phyloP scores from a whole-genome alignment of 176 grass and related monocot genomes.

The Zoysia pacifica region DNA sequence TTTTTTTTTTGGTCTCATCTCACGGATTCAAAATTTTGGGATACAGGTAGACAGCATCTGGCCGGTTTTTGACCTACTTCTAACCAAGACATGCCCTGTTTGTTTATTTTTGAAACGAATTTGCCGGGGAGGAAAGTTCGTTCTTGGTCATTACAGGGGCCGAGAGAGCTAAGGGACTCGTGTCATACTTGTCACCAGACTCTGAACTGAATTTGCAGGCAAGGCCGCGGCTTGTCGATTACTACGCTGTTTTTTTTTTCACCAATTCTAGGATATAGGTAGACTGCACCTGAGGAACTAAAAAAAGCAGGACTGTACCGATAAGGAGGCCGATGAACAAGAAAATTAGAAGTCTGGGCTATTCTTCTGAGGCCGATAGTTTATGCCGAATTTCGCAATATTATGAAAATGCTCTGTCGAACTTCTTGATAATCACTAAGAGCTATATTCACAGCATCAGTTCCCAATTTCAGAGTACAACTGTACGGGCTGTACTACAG shows the following conservation, averaged over 20 bases:
- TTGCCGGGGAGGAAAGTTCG: background rate
- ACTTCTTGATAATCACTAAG: background rate
- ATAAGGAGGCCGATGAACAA: no score
- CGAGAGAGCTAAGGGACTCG: no score
- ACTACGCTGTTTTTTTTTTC: no score
- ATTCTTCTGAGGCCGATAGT: no score
- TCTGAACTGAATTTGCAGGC: background rate
- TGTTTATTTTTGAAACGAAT: slow-evolving; percentile 3
- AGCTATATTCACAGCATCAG: background rate
- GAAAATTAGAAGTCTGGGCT: no score
- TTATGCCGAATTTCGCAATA: no score
- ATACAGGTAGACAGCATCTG: background rate
- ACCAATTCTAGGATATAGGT: no score
- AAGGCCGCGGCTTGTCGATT: background rate
- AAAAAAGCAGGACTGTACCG: no score
- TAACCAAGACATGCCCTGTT: slow-evolving; percentile 16
- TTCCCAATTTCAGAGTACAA: no score
- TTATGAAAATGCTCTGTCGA: background rate
- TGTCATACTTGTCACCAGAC: background rate
- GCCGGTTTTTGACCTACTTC: background rate
- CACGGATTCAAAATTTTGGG: background rate
- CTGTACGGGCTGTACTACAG: no score
- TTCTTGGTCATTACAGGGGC: background rate
- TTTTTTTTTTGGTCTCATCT: background rate
- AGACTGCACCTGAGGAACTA: no score